Conservation (phyloP, 2,329 filamentous ascomycete genomes). For the Aspergillus thermomutatus region DNA sequence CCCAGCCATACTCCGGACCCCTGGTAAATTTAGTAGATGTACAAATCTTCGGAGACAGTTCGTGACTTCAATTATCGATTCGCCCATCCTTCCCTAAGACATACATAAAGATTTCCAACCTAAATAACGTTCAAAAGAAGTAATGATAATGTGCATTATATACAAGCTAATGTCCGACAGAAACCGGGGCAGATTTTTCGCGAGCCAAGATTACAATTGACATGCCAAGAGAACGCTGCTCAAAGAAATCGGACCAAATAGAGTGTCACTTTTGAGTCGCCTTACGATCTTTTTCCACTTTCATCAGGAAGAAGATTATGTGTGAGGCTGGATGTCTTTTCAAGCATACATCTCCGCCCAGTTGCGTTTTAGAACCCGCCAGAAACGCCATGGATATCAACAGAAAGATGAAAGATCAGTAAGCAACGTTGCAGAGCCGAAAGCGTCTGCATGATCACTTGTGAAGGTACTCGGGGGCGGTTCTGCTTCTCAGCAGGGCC, state of each 20-base stretch:
- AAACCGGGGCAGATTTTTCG: slow-evolving; percentile 14
- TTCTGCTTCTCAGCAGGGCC: slow-evolving; percentile 56
- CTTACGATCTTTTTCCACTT: not conserved
- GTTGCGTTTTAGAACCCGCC: slow-evolving; percentile 35
- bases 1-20: too few species aligned
- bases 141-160: slow-evolving; percentile 14
- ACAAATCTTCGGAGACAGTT: not conserved
- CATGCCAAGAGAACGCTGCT: slow-evolving; percentile 8
- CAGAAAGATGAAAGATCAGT: slow-evolving; percentile 27
- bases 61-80: not conserved
- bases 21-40: not conserved
- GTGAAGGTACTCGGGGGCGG: slow-evolving; percentile 15
- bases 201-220: slow-evolving; percentile 9
- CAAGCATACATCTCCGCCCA: slow-evolving; percentile 13
- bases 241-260: not conserved
- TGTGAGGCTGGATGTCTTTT: slow-evolving; percentile 4
- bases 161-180: slow-evolving; percentile 11
- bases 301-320: not conserved
- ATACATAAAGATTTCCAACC: slow-evolving; percentile 5
- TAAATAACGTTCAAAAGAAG: slow-evolving; percentile 7
- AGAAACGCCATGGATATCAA: slow-evolving; percentile 45
- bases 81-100: not conserved
- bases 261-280: not conserved
- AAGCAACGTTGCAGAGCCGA: slow-evolving; percentile 20
- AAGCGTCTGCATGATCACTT: slow-evolving; percentile 19